A percentile compares a stretch with the other conserved stretches of the same genome.
Evolutionary conservation across 345 rosid genomes (phyloP).

Genomic region (Linum usitatissimum): DNA sequence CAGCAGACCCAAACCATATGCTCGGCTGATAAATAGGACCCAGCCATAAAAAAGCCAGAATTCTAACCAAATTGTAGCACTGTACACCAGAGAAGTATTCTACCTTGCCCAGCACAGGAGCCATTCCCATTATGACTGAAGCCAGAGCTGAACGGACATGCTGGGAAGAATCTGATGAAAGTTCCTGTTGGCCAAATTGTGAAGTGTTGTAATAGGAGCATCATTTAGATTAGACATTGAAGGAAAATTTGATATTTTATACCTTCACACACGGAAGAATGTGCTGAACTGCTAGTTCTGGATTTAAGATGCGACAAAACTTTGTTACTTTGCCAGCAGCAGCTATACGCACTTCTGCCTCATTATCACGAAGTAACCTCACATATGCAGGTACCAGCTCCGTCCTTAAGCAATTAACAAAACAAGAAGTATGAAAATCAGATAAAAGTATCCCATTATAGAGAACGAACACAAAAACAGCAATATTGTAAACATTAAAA

Average conservation of each 20-base stretch:
- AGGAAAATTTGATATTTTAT: constrained; percentile 8
- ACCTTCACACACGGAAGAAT: constrained; percentile 95
- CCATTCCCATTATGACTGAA: constrained; percentile 98
- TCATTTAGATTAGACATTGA: not conserved
- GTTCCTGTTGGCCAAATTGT: constrained; percentile 35
- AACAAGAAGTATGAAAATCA: too few species aligned
- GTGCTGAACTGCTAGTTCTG: constrained; percentile 73
- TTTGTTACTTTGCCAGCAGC: constrained; percentile 95
- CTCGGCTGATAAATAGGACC: too few species aligned
- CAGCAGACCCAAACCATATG: too few species aligned
- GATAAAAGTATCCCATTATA: too few species aligned
- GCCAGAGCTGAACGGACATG: constrained; percentile 98
- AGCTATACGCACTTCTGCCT: constrained; percentile 98
- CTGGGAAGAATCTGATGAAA: constrained; percentile 93
- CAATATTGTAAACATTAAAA: not conserved
- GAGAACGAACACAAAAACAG: not conserved
- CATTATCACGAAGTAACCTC: constrained; percentile 86
- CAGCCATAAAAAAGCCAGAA: not conserved
- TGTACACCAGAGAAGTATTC: not conserved
- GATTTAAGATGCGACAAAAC: constrained; percentile 76
- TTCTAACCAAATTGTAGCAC: not conserved
- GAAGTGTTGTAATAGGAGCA: not conserved
- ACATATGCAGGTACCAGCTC: constrained; percentile 93
- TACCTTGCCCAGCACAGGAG: constrained; percentile 69
- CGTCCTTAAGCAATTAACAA: constrained; percentile 27